A percentile compares a stretch with the other conserved stretches of the same genome.
phyloP scores from a whole-genome alignment of 331 rosid species.

The Rhamnella rubrinervis region DNA sequence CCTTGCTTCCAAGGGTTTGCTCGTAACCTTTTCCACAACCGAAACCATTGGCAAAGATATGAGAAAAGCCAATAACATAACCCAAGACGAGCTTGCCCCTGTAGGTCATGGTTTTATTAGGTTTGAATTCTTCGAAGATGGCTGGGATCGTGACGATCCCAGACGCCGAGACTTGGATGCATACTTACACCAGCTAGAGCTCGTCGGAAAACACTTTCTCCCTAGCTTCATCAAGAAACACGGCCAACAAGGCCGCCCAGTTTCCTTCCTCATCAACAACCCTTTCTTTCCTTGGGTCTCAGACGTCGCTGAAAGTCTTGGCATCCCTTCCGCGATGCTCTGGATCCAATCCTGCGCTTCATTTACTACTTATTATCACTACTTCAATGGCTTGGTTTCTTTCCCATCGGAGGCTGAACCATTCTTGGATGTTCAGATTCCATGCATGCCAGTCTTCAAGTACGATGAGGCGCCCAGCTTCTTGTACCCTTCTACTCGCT shows the following conservation, averaged over 20 bases:
- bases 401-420: background rate
- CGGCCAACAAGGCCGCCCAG: background rate
- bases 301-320: background rate
- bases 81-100: background rate
- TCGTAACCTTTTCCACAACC: slow-evolving; percentile 31
- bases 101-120: background rate
- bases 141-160: background rate
- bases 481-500: background rate
- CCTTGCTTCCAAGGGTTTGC: slow-evolving; percentile 33
- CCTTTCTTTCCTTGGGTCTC: background rate
- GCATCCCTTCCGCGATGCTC: background rate
- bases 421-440: background rate
- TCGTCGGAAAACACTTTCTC: background rate
- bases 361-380: background rate
- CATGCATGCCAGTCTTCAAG: background rate
- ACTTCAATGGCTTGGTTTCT: background rate
- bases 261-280: background rate
- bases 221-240: background rate
- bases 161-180: background rate
- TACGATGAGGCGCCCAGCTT: background rate
- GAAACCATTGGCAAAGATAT: slow-evolving; percentile 18
- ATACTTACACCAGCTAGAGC: background rate
- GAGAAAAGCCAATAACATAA: background rate
- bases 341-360: background rate
- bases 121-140: background rate